Conservation (phyloP, 306 rosid species). For the Lathyrus aphaca region DNA sequence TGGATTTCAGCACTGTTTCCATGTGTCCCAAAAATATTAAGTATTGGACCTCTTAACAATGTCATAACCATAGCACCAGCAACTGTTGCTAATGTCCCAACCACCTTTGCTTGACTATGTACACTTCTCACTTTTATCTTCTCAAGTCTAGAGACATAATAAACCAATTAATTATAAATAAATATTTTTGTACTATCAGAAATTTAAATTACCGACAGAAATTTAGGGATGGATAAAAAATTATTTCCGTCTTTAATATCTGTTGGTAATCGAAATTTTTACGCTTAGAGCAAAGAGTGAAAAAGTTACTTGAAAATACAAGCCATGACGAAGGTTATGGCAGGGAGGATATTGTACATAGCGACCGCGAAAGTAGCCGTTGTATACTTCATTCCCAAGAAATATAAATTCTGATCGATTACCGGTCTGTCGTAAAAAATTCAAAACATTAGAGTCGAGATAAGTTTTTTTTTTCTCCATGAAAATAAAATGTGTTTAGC, state of each 20-base stretch:
- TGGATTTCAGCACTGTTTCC: constrained; percentile 34
- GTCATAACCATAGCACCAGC: constrained; percentile 97
- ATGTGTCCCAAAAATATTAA: constrained; percentile 58
- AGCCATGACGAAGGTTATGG: constrained; percentile 88
- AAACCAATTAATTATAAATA: not conserved
- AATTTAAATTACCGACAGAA: not conserved
- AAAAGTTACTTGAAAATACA: constrained; percentile 60
- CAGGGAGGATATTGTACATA: constrained; percentile 87
- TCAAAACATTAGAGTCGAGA: not conserved
- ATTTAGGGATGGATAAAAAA: not conserved
- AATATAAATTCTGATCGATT: constrained; percentile 83
- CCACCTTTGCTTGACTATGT: constrained; percentile 79
- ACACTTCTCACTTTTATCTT: constrained; percentile 61
- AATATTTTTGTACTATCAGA: not conserved
- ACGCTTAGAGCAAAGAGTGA: not conserved
- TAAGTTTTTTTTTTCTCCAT: not conserved
- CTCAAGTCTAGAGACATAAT: constrained; percentile 62
- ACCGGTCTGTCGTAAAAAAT: constrained; percentile 71
- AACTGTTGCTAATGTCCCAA: constrained; percentile 84
- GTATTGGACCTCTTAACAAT: constrained; percentile 68
- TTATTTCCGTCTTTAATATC: not conserved
- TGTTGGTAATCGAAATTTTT: not conserved
- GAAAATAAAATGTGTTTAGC: constrained; percentile 1
- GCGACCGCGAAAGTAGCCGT: constrained; percentile 95
- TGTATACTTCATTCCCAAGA: constrained; percentile 89